Percentiles rank a stretch among this genome's conserved stretches.
These are phyloP conservation scores for Noccaea caerulescens DNA, from an alignment of 345 rosid species.

Conservation along the genomic window DNA sequence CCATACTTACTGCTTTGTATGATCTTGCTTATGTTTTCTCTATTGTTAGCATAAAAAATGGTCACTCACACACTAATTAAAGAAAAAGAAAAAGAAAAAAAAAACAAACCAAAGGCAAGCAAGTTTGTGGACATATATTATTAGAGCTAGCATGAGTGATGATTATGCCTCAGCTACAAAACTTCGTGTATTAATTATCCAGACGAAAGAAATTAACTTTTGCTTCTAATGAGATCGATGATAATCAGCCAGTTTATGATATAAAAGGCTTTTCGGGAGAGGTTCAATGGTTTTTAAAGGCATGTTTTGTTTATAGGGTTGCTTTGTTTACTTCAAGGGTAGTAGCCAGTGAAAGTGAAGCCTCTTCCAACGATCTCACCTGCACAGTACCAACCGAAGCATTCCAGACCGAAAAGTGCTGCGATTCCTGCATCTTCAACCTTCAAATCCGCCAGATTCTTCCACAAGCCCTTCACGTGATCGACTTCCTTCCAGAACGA, in stretches of 20 bases:
- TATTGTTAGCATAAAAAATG: background rate
- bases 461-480: conserved; percentile 59
- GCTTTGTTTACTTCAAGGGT: conserved; percentile 45
- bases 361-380: conserved; percentile 79
- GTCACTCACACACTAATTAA: background rate
- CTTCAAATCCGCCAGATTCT: conserved; percentile 60
- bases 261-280: conserved; percentile 7
- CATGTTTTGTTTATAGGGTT: conserved; percentile 12
- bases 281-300: background rate
- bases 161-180: conserved; percentile 32
- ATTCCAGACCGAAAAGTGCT: conserved; percentile 70
- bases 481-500: conserved; percentile 69
- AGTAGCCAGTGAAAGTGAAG: conserved; percentile 74
- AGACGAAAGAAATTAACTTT: conserved; percentile 25
- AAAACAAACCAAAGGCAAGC: conserved; percentile 5
- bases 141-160: conserved; percentile 28
- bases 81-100: too few species aligned
- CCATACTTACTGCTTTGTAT: background rate
- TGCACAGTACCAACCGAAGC: conserved; percentile 73
- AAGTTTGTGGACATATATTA: conserved; percentile 25
- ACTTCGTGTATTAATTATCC: conserved; percentile 33
- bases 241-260: conserved; percentile 13
- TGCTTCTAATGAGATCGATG: conserved; percentile 16
- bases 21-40: background rate
- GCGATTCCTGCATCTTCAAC: conserved; percentile 71